Percentiles rank a stretch among this genome's conserved stretches.
Conservation (phyloP, 192 early-diverging fungal genomes). For the Backusella psychrophila region DNA sequence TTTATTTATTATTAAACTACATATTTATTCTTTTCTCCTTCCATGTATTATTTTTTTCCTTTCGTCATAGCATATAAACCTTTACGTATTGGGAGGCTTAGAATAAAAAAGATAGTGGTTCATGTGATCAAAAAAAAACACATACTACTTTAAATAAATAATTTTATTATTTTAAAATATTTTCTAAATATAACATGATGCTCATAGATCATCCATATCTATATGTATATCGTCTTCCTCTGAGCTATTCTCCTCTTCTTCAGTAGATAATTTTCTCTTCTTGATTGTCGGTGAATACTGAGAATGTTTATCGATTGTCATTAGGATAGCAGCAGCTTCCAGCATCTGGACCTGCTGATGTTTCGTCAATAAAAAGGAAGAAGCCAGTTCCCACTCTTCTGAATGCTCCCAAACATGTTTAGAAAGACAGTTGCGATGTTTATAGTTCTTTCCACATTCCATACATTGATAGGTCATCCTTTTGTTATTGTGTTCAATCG, state of each 20-base stretch:
- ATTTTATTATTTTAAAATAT: not conserved
- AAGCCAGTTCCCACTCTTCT: constrained; percentile 57
- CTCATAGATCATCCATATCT: constrained; percentile 3
- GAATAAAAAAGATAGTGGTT: not conserved
- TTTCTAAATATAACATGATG: not conserved
- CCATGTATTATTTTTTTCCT: not conserved
- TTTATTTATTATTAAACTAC: not conserved
- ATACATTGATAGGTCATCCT: constrained; percentile 36
- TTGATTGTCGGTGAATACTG: not conserved
- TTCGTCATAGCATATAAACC: not conserved
- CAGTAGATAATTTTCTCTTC: not conserved
- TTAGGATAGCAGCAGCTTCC: constrained; percentile 62
- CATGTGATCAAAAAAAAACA: not conserved
- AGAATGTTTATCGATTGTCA: constrained; percentile 43
- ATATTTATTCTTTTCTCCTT: not conserved
- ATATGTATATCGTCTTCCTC: not conserved
- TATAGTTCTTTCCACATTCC: constrained; percentile 65
- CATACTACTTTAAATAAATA: too few species aligned
- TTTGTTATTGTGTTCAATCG: constrained; percentile 26
- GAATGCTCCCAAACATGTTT: constrained; percentile 76
- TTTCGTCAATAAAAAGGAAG: constrained; percentile 58
- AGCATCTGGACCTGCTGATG: constrained; percentile 69
- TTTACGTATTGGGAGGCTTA: constrained; percentile 5
- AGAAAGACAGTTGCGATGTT: constrained; percentile 59
- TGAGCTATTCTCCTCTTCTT: not conserved